Base-by-base conservation (phyloP, 139 green algal species). In the Tetradesmus obliquus region DNA sequence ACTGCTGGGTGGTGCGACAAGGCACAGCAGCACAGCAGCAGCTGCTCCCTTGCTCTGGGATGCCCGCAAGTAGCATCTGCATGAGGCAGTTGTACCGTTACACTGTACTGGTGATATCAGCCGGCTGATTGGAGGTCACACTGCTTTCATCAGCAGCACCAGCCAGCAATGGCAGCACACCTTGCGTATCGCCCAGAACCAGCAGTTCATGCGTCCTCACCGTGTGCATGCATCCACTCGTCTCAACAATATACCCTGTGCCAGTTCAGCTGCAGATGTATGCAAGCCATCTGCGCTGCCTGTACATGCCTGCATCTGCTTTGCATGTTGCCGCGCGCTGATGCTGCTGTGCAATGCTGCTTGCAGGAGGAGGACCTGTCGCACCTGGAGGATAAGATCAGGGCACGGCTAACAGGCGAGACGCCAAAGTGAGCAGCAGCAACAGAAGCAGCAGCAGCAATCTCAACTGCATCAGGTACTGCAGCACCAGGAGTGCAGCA, bases 331-430 rank as follows among this genome's bases (percentile, higher is more conserved):
- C 7, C 12, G 57, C 19, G 15, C 19, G 15, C 10, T 71, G 66
- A 55, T 53, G 45, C 83, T 51, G 57, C 12, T 54, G 6, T 83
- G 55, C 76, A 87, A 13, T 86, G 55, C 72, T 62, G 19, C 84
- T 10, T 51, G n/a, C 86, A 95, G 93, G 93, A 95, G 79, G 84
- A 92, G 17, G 93, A 95, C 66, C 32, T 95, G 32, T 80, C 22
- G 0, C 10, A 32, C 1, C 69, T 95, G 17, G 83, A 95, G 86
- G 81, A 91, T 13, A 83, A 60, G 3, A 95, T 95, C 55, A 87
- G 93, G 5, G 58, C 87, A 13, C 53, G 84, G 1, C 84, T 95
- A 19, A 92, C 80, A 24, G 93, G 81, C 19, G 89, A 88, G 19
- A 92, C 89, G 12, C 89, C 89, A 22, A n/a, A 74, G 89, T 92